A percentile compares a stretch with the other conserved stretches of the same genome.
These are phyloP conservation scores for Trebouxia sp. DNA, from an alignment of 139 green algal species.

Conservation along the genomic window DNA sequence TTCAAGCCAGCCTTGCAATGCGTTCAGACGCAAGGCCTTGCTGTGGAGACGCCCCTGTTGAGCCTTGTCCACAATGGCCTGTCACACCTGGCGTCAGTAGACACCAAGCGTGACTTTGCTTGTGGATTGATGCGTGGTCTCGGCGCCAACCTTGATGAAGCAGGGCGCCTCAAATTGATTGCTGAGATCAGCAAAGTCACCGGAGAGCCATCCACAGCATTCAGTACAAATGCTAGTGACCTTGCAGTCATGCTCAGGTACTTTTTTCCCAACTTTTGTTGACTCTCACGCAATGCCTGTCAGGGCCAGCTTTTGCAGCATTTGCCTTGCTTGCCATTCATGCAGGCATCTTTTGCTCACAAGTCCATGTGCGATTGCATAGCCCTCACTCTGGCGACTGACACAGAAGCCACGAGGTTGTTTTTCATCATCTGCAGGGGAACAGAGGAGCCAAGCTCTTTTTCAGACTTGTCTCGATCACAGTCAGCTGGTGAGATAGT, in stretches of 20 bases:
- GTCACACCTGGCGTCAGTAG: slow-evolving; percentile 47
- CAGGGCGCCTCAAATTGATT: slow-evolving; percentile 45
- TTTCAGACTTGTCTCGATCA: not conserved
- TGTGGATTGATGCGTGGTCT: slow-evolving; percentile 59
- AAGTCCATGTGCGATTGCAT: too few relatives aligned
- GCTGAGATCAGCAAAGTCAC: slow-evolving; percentile 44
- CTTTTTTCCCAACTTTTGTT: not conserved
- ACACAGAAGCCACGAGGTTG: not conserved
- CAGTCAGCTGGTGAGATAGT: not conserved
- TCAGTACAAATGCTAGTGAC: not conserved
- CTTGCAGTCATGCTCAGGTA: not conserved
- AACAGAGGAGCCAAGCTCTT: not conserved
- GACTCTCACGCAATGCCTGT: not conserved
- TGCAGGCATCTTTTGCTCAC: not conserved
- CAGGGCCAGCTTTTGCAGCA: not conserved
- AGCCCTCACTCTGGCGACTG: not conserved
- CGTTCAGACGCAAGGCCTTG: slow-evolving; percentile 36
- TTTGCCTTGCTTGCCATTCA: not conserved
- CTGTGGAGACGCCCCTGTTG: slow-evolving; percentile 59
- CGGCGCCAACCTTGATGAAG: slow-evolving; percentile 55
- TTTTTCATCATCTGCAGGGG: not conserved
- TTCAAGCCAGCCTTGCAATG: slow-evolving; percentile 56
- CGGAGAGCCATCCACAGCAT: not conserved
- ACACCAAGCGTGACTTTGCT: slow-evolving; percentile 48
- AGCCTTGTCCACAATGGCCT: slow-evolving; percentile 43